These are phyloP conservation scores for Trypanosoma avium DNA, from an alignment of 208 protist species.

Conservation along the genomic window DNA sequence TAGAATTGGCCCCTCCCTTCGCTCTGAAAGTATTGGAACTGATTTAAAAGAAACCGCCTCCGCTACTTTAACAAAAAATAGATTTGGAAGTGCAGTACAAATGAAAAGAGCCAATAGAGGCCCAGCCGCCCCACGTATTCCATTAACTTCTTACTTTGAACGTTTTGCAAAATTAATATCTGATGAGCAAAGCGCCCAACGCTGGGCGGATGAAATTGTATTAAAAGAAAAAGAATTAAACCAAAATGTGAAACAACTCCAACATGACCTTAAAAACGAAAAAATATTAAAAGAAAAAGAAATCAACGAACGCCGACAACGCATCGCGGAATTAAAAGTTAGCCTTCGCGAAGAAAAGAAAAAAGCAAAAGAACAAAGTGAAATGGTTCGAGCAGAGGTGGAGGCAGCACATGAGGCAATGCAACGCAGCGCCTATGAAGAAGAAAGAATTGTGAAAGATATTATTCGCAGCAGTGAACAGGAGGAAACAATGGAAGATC, in stretches of 20 bases:
- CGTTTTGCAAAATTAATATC: constrained; percentile 77
- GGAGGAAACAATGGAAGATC: constrained; percentile 45
- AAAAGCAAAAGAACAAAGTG: constrained; percentile 63
- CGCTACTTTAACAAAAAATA: constrained; percentile 1
- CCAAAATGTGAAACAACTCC: constrained; percentile 92
- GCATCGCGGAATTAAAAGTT: constrained; percentile 57
- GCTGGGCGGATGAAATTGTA: constrained; percentile 88
- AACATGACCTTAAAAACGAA: constrained; percentile 79
- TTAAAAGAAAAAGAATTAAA: constrained; percentile 88
- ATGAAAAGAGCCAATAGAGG: constrained; percentile 35
- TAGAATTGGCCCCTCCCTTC: neutral
- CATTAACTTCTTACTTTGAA: constrained; percentile 71
- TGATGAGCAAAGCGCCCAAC: constrained; percentile 84
- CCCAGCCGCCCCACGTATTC: constrained; percentile 48
- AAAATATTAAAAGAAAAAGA: constrained; percentile 79
- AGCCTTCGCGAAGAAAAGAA: constrained; percentile 72
- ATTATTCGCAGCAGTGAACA: constrained; percentile 29
- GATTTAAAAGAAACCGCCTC: constrained; percentile 8
- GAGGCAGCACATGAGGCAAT: constrained; percentile 70
- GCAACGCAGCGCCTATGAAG: constrained; percentile 50
- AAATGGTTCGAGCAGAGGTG: constrained; percentile 57
- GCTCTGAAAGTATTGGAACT: constrained; percentile 8
- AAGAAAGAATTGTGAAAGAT: constrained; percentile 51
- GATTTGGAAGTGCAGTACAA: constrained; percentile 73
- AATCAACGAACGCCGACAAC: constrained; percentile 60